Base-by-base conservation (phyloP, 2,329 filamentous ascomycete species). In the Clonostachys sp. region DNA sequence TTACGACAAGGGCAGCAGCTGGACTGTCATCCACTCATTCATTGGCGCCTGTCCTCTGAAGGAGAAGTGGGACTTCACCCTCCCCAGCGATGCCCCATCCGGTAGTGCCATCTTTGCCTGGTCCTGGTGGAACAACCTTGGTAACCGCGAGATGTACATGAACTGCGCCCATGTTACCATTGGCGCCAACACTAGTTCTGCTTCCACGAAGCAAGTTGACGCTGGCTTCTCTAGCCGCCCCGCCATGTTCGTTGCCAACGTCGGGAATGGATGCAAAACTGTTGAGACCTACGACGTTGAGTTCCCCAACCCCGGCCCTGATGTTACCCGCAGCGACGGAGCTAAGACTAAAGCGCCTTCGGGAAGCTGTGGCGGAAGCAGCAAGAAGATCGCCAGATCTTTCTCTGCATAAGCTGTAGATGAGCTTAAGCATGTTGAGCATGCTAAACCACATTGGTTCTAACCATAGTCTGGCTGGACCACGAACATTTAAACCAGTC, bases 141-240 rank as follows among this genome's bases (percentile, higher is more conserved):
- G 86, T 6, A 88, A 89, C 63, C 79, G 86, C 8, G 86, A 90
- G 59, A 83, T 87, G 71, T 89, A 89, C 70, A 87, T 87, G 84
- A 86, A 88, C 68, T 90, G 86, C 54, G 82, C 81, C 3, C 80
- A 81, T 0, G 65, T 87, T 48, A 74, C 73, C 6, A 54, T 54
- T 33, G 33, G 38, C 12, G 30, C 24, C 12, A 35, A 34, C 41
- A 6, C 35, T 13, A 20, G 30, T 20, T 18, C 20, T 17, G 38
- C 36, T 17, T 24, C 12, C 9, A 30, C 24, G 3, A 10, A 30
- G 24, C 24, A 30, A 8, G 10, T 3, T 33, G 44, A n/a, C 12
- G 18, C 36, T 8, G 9, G 44, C 8, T 44, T 49, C 16, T 33
- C 35, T 16, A 14, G 39, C 6, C 52, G 51, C 17, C 85, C 86